phyloP scores from a whole-genome alignment of 1,284 basidiomycete genomes.

The Puccinia coronata region DNA sequence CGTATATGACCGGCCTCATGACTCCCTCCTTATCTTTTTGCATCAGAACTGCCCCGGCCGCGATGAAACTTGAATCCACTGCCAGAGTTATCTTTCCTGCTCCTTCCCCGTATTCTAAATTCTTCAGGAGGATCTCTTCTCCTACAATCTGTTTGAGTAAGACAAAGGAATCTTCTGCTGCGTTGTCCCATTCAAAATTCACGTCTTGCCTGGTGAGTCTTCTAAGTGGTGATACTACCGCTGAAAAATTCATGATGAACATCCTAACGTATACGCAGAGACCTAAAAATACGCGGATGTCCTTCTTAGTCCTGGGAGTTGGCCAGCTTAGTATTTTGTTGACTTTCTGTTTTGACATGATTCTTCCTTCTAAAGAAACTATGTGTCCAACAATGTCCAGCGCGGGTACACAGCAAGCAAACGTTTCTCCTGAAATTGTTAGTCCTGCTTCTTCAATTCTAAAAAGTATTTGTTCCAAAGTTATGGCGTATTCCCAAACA shows the following conservation, averaged over 20 bases:
- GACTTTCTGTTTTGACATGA: too few relatives aligned
- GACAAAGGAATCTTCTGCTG: background rate
- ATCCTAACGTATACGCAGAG: background rate
- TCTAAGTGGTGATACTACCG: background rate
- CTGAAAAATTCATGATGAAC: background rate
- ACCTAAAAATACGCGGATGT: background rate
- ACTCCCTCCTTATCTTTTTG: background rate
- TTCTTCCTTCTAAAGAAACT: background rate
- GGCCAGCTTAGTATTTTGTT: slow-evolving; percentile 4
- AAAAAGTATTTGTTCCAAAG: background rate
- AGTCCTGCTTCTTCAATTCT: slow-evolving; percentile 20
- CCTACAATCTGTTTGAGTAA: background rate
- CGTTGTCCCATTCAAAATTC: background rate
- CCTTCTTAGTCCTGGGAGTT: background rate
- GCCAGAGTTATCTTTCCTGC: background rate
- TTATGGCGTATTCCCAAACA: background rate
- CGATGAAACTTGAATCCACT: slow-evolving; percentile 9
- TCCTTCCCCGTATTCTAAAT: background rate
- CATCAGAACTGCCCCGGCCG: slow-evolving; percentile 1
- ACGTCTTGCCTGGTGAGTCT: background rate
- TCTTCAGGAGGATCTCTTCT: background rate
- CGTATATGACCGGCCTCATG: too few relatives aligned
- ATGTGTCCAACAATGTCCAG: too few relatives aligned
- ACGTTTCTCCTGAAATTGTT: background rate
- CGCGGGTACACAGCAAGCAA: too few relatives aligned